Conservation (phyloP, 371 early-diverging fungal species). For the Thermomucor indicae-seudaticae region DNA sequence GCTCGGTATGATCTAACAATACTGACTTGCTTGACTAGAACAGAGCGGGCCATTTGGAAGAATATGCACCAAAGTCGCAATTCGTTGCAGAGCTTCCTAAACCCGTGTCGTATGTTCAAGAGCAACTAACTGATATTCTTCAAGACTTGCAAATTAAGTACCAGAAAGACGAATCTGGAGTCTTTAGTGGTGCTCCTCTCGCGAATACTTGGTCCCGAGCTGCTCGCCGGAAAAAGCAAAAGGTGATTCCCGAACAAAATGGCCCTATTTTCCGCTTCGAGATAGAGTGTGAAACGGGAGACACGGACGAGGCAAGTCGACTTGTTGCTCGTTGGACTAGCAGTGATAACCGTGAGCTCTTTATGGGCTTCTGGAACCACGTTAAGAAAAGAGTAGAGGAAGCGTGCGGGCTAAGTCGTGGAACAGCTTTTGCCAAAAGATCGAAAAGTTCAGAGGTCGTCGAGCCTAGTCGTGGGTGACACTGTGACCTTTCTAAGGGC, state of each 20-base stretch:
- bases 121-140: conserved; percentile 15
- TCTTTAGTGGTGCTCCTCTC: conserved; percentile 12
- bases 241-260: conserved; percentile 7
- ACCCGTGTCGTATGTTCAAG: conserved; percentile 1
- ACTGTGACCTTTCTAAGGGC: no score
- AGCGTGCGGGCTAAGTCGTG: conserved; percentile 41
- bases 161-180: conserved; percentile 2
- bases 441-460: neutral
- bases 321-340: conserved; percentile 28
- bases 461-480: no score
- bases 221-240: conserved; percentile 33
- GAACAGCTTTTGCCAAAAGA: conserved; percentile 1
- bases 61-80: conserved; percentile 28
- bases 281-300: conserved; percentile 9
- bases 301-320: neutral
- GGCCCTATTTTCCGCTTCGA: conserved; percentile 21
- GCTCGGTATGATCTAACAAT: neutral
- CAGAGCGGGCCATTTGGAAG: conserved; percentile 11
- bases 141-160: conserved; percentile 25
- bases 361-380: conserved; percentile 50
- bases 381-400: conserved; percentile 52
- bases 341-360: conserved; percentile 32
- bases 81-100: conserved; percentile 17
- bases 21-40: conserved; percentile 1
- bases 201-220: conserved; percentile 52